Evolutionary conservation across 495 filamentous ascomycete genomes (phyloP).

Genomic region (Cryomyces minteri): DNA sequence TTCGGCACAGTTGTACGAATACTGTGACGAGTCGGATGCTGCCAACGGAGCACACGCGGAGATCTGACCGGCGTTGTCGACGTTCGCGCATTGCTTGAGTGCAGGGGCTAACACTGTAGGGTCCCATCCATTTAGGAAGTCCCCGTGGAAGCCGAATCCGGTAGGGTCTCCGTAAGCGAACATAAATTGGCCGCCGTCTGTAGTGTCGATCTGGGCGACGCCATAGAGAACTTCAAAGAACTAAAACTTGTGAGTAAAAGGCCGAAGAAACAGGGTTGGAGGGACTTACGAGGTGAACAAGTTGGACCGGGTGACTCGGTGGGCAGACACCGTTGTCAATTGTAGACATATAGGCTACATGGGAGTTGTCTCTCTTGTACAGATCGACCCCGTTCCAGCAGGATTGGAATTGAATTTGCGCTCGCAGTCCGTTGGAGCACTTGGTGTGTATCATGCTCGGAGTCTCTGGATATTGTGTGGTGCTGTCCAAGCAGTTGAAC

Average conservation of each 20-base stretch:
- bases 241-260: too few relatives aligned
- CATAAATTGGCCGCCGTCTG: slow-evolving; percentile 3
- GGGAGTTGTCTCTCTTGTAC: slow-evolving; percentile 11
- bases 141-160: slow-evolving; percentile 13
- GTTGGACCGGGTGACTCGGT: slow-evolving; percentile 4
- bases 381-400: slow-evolving; percentile 13
- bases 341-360: slow-evolving; percentile 12
- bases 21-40: slow-evolving; percentile 3
- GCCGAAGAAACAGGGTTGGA: too few relatives aligned
- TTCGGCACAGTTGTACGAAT: slow-evolving; percentile 9
- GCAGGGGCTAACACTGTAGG: slow-evolving; percentile 5
- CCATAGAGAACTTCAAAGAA: slow-evolving; percentile 11
- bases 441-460: slow-evolving; percentile 9
- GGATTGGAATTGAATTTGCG: slow-evolving; percentile 12
- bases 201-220: slow-evolving; percentile 3
- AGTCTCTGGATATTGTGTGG: slow-evolving; percentile 1
- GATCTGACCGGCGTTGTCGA: slow-evolving; percentile 3
- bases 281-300: background rate
- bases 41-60: slow-evolving; percentile 4
- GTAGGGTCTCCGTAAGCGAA: slow-evolving; percentile 12
- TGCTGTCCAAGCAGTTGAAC: slow-evolving; percentile 17
- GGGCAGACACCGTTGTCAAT: slow-evolving; percentile 17
- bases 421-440: slow-evolving; percentile 11
- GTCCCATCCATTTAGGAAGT: slow-evolving; percentile 15
- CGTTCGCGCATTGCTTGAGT: slow-evolving; percentile 4